A percentile compares a stretch with the other conserved stretches of the same genome.
phyloP scores from a whole-genome alignment of 768 basidiomycete genomes.

The Termitomyces sp. region DNA sequence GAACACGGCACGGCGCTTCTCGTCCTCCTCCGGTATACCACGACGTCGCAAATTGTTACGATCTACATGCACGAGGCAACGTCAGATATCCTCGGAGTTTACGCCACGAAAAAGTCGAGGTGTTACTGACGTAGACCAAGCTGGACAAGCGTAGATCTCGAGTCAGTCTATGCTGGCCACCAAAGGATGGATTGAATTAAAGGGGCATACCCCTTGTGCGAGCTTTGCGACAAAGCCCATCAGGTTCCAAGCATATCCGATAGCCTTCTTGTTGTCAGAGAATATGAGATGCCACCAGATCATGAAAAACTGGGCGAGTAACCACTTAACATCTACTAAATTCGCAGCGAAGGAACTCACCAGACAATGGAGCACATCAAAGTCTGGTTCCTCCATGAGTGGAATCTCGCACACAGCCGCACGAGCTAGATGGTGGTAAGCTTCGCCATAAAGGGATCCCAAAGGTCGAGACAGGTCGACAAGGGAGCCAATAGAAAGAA shows the following conservation, averaged over 20 bases:
- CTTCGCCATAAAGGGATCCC: constrained; percentile 54
- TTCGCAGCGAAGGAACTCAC: constrained; percentile 25
- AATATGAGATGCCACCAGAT: constrained; percentile 71
- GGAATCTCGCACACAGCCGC: constrained; percentile 69
- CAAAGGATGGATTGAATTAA: neutral
- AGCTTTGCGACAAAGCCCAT: constrained; percentile 72
- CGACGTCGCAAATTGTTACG: constrained; percentile 60
- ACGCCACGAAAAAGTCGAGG: constrained; percentile 4
- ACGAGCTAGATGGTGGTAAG: constrained; percentile 61
- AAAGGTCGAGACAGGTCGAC: constrained; percentile 56
- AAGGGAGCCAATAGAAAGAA: constrained; percentile 65
- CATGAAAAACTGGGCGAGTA: constrained; percentile 47
- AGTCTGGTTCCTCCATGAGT: constrained; percentile 69
- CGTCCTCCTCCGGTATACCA: constrained; percentile 66
- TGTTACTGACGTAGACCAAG: constrained; percentile 57
- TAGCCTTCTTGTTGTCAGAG: constrained; percentile 66
- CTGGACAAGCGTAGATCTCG: constrained; percentile 25
- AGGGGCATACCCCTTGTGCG: constrained; percentile 55
- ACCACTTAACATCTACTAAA: neutral
- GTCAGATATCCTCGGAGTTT: neutral
- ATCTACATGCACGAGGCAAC: constrained; percentile 34
- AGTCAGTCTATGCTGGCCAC: constrained; percentile 9
- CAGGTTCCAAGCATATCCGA: constrained; percentile 70
- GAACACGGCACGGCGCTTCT: constrained; percentile 62
- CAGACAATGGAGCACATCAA: constrained; percentile 64